Conservation (phyloP, 192 early-diverging fungal species). For the Lobosporangium transversale region DNA sequence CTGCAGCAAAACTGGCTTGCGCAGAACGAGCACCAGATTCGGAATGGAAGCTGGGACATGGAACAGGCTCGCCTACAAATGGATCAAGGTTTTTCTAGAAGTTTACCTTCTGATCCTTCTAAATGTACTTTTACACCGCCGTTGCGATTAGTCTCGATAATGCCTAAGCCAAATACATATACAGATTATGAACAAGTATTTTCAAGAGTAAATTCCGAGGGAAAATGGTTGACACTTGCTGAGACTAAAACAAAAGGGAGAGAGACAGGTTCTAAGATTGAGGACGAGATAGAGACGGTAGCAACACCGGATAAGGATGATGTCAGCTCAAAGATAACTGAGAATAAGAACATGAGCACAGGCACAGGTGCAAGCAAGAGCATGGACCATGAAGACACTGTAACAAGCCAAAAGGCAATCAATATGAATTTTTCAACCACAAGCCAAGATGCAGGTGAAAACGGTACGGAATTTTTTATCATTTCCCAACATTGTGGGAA, state of each 20-base stretch:
- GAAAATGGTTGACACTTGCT: constrained; percentile 9
- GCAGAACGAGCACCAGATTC: constrained; percentile 28
- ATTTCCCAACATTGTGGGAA: no score
- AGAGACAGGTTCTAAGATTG: constrained; percentile 6
- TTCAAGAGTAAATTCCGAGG: constrained; percentile 25
- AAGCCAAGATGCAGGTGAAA: no score
- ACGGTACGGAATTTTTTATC: no score
- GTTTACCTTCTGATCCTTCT: neutral
- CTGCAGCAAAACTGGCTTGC: constrained; percentile 80
- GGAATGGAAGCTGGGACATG: constrained; percentile 1
- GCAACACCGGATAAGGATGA: neutral
- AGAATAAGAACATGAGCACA: neutral
- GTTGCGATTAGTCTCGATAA: neutral
- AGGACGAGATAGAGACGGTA: constrained; percentile 1
- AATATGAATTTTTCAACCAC: no score
- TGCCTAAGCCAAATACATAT: neutral
- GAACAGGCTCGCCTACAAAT: neutral
- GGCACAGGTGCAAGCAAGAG: neutral
- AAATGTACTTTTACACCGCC: no score
- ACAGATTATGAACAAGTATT: constrained; percentile 26
- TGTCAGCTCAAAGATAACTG: neutral
- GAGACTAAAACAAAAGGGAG: no score
- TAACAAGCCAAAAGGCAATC: no score
- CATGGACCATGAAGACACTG: neutral
- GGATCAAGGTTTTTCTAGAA: neutral